A percentile compares a stretch with the other conserved stretches of the same genome.
These are phyloP conservation scores for Typha latifolia DNA, from an alignment of 176 grass and related monocot species.

Conservation along the genomic window DNA sequence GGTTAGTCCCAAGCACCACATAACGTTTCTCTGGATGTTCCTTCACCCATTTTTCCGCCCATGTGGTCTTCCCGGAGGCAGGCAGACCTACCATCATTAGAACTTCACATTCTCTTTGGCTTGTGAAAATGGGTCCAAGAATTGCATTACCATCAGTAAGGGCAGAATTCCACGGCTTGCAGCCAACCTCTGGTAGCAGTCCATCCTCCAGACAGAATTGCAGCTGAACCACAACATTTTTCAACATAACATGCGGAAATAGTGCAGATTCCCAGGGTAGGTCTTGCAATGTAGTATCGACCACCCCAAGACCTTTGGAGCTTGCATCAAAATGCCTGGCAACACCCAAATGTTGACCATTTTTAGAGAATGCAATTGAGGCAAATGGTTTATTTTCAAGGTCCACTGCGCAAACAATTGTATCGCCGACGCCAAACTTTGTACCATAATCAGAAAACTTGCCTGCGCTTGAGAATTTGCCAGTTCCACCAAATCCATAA, in stretches of 20 bases:
- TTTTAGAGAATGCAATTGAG: slow-evolving; percentile 44
- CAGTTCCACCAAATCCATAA: slow-evolving; percentile 58
- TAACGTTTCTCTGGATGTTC: slow-evolving; percentile 45
- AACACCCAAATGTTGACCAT: slow-evolving; percentile 41
- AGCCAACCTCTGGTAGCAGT: slow-evolving; percentile 39
- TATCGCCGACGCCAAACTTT: slow-evolving; percentile 44
- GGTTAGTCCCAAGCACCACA: slow-evolving; percentile 55
- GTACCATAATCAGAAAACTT: slow-evolving; percentile 39
- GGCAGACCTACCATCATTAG: slow-evolving; percentile 68
- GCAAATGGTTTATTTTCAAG: slow-evolving; percentile 41
- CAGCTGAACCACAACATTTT: slow-evolving; percentile 52
- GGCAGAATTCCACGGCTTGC: slow-evolving; percentile 38
- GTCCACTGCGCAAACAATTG: slow-evolving; percentile 49
- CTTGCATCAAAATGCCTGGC: slow-evolving; percentile 32
- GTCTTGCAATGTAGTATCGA: slow-evolving; percentile 17
- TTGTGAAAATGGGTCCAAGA: slow-evolving; percentile 27
- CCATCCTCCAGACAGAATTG: slow-evolving; percentile 52
- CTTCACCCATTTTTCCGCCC: slow-evolving; percentile 55
- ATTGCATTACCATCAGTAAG: slow-evolving; percentile 21
- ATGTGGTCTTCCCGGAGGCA: slow-evolving; percentile 55
- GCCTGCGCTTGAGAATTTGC: slow-evolving; percentile 42
- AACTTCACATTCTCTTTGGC: slow-evolving; percentile 30
- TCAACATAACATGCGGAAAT: slow-evolving; percentile 54
- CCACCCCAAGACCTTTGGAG: slow-evolving; percentile 32
- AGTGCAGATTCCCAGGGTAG: slow-evolving; percentile 43